Evolutionary conservation across 257 asterid genomes (phyloP), one percentile per base, ranked within the genome.

Genomic region (Galeopsis tetrahit): DNA sequence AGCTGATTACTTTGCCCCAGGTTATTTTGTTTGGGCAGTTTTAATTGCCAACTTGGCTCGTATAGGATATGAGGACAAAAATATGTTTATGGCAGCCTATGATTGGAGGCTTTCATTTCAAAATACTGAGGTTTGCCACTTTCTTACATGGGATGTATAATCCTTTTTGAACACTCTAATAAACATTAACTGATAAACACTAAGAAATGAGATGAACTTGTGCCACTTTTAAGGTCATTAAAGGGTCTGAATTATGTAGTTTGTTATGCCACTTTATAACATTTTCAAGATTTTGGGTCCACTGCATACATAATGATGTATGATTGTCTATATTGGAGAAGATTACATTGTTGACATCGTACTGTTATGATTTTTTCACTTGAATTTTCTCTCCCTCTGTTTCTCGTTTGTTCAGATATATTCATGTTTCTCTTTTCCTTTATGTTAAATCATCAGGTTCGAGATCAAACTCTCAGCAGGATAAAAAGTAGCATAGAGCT

Each of bases 91-190:
- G 96, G 96, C 93, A 61, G 96, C 93, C 65, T 90, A 90, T 79
- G 96, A 90, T 85, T 90, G 96, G 96, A 86, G 96, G 80, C 81
- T 90, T 43, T 83, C 96, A 38, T 90, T 90, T 70, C 96, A 90
- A 81, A 86, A 88, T 79, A 90, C 95, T 36, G 95, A 90, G 96
- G 96, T 90, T 70, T 70, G 72, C 73, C 68, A 65, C 77, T 73
- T 68, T 76, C 75, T 62, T 70, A 11, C 68, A 32, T 10, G 57
- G 38, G 53, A 31, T 65, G 60, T 70, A 63, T 63, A 69, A 59
- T 68, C 66, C 31, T 49, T 68, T 68, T 69, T 73, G 21, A 72
- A 51, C 51, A 52, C 35, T 53, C 34, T 55, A 35, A 64, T 36
- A 34, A 33, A 57, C 51, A 53, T 52, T 42, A 42, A 66, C 36